Percentiles rank a stretch among this genome's conserved stretches.
phyloP scores from a whole-genome alignment of 345 rosid species.

The Eucalyptus cloeziana region DNA sequence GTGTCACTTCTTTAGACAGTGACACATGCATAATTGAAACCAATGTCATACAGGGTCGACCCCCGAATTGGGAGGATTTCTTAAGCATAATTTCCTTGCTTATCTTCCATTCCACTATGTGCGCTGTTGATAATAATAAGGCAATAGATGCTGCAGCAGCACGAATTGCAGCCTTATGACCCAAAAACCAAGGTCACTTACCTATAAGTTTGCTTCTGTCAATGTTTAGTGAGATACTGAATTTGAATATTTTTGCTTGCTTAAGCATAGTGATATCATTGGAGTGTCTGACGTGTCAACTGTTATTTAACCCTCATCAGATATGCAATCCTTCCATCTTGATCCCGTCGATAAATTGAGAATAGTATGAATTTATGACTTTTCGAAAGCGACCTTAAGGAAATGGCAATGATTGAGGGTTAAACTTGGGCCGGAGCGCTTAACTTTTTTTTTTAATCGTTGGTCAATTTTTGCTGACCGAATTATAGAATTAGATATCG shows the following conservation, averaged over 20 bases:
- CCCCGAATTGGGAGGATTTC: background rate
- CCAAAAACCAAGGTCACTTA: background rate
- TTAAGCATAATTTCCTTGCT: background rate
- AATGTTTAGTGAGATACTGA: background rate
- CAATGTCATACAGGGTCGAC: rapidly evolving
- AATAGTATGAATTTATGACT: no score
- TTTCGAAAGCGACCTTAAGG: no score
- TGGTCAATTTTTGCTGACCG: no score
- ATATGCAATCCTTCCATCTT: no score
- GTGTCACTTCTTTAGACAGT: background rate
- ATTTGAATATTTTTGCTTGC: rapidly evolving
- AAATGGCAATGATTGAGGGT: no score
- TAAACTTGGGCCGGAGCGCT: no score
- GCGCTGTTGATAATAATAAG: background rate
- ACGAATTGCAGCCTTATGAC: background rate
- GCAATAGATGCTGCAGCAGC: background rate
- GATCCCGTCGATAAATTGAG: no score
- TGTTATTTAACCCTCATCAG: no score
- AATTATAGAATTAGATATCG: no score
- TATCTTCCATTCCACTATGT: background rate
- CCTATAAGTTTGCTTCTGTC: background rate
- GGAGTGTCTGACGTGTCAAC: no score
- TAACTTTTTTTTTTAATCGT: background rate
- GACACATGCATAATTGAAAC: background rate
- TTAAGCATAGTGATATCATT: no score